Conservation (phyloP, 345 rosid species). For the Pseudoturritis turrita region DNA sequence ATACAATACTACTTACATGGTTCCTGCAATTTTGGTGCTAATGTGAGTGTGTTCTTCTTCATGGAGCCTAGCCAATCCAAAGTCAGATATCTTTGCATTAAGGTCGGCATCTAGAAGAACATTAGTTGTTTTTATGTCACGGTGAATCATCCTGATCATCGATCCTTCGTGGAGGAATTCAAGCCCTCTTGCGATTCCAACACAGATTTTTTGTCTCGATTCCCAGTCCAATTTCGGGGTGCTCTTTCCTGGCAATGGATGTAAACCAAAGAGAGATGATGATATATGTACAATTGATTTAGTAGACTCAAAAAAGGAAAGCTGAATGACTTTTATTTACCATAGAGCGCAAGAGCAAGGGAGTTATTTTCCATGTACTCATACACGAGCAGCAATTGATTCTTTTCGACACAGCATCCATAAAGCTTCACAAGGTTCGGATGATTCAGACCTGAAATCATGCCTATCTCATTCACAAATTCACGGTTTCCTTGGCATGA, state of each 20-base stretch:
- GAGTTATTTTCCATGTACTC: constrained; percentile 45
- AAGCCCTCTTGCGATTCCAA: constrained; percentile 60
- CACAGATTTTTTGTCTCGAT: constrained; percentile 43
- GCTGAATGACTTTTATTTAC: not conserved
- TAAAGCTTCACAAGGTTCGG: constrained; percentile 41
- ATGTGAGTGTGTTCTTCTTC: constrained; percentile 49
- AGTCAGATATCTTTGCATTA: constrained; percentile 61
- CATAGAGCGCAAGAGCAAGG: constrained; percentile 31
- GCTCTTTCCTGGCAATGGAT: constrained; percentile 10
- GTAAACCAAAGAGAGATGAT: not conserved
- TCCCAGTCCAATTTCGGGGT: constrained; percentile 41
- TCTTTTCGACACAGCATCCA: constrained; percentile 39
- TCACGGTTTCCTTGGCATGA: constrained; percentile 43
- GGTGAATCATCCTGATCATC: constrained; percentile 47
- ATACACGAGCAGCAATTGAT: constrained; percentile 36
- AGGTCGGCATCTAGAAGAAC: constrained; percentile 47
- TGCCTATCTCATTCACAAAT: constrained; percentile 41
- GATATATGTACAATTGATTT: no score
- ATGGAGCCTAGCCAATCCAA: constrained; percentile 57
- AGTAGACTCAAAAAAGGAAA: no score
- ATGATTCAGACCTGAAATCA: constrained; percentile 39
- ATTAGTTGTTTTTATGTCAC: constrained; percentile 60
- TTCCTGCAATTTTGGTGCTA: constrained; percentile 58
- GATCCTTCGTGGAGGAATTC: constrained; percentile 60
- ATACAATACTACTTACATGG: constrained; percentile 40